These are phyloP conservation scores for Erodium maritimum DNA, from an alignment of 345 rosid species.

Conservation along the genomic window DNA sequence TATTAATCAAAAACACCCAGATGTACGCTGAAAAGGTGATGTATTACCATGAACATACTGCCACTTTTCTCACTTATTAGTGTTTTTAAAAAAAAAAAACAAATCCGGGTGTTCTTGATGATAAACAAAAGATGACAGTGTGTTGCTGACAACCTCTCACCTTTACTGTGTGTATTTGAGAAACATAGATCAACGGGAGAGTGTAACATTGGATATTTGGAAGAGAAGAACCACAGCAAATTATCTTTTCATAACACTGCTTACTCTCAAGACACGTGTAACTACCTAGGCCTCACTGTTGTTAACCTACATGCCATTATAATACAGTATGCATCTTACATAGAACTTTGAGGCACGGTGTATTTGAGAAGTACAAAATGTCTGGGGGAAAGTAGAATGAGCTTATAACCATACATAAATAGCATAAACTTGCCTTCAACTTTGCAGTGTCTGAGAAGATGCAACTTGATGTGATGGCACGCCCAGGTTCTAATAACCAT, in stretches of 20 bases:
- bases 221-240: neutral
- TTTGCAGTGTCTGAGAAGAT: slow-evolving; percentile 42
- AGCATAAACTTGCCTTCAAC: slow-evolving; percentile 35
- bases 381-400: neutral
- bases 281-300: neutral
- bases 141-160: no score
- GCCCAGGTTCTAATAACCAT: slow-evolving; percentile 51
- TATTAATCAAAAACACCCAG: no score
- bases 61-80: no score
- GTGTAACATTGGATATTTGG: neutral
- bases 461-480: slow-evolving; percentile 50
- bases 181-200: no score
- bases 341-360: neutral
- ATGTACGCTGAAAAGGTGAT: no score
- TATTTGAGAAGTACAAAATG: no score
- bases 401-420: neutral
- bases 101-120: no score
- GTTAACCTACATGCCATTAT: neutral
- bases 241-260: neutral
- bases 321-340: neutral
- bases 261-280: neutral
- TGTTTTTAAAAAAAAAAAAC: no score
- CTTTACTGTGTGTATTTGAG: no score
- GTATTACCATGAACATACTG: no score
- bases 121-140: no score